Evolutionary conservation across 1,284 basidiomycete species (phyloP).

Genomic region (Cutaneotrichosporon cavernicola): DNA sequence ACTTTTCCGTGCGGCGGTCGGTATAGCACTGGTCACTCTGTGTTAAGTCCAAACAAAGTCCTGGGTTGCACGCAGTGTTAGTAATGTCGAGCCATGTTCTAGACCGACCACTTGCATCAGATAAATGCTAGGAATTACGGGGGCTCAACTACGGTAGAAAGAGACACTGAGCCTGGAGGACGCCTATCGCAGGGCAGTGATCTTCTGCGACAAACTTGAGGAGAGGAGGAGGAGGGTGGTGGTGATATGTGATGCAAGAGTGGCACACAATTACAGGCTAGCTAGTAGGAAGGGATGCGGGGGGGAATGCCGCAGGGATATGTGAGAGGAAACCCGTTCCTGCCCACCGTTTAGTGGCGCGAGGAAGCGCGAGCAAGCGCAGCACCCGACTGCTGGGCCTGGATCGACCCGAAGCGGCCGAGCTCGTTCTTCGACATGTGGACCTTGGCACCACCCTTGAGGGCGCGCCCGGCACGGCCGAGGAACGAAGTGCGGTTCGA

Average conservation of each 20-base stretch:
- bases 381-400: constrained; percentile 54
- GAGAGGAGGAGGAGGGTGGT: constrained; percentile 7
- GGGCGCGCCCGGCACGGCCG: constrained; percentile 42
- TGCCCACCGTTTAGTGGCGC: constrained; percentile 26
- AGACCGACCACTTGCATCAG: constrained; percentile 32
- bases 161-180: constrained; percentile 20
- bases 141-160: constrained; percentile 22
- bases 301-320: constrained; percentile 7
- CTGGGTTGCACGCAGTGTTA: no score
- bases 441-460: constrained; percentile 51
- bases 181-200: constrained; percentile 21
- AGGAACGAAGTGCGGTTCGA: constrained; percentile 54
- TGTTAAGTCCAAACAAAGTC: neutral
- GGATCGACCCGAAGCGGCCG: constrained; percentile 53
- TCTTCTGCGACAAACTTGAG: constrained; percentile 13
- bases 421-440: constrained; percentile 56
- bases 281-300: constrained; percentile 18
- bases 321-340: constrained; percentile 9
- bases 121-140: constrained; percentile 29
- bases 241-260: constrained; percentile 27
- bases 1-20: neutral
- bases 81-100: constrained; percentile 5
- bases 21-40: neutral
- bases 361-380: constrained; percentile 45
- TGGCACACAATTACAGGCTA: constrained; percentile 31